These are phyloP conservation scores for Colletotrichum euphorbiae DNA, from an alignment of 2,329 filamentous ascomycete species.

Conservation along the genomic window DNA sequence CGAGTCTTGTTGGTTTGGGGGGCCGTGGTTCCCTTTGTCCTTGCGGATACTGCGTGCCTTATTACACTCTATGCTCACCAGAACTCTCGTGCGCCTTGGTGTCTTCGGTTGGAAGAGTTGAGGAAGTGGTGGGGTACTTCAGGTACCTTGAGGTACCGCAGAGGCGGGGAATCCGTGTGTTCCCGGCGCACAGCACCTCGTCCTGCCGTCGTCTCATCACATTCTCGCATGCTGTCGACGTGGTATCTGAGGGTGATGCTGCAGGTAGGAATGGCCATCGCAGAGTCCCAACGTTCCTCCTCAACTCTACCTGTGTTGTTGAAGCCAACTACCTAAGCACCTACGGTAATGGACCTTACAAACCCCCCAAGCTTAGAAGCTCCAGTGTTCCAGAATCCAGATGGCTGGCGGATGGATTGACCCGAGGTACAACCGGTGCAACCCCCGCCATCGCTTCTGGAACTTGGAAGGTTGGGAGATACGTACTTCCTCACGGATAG, in stretches of 20 bases:
- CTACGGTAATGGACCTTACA: no score
- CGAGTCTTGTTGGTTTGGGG: neutral
- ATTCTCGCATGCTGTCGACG: slow-evolving; percentile 20
- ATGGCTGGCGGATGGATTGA: slow-evolving; percentile 19
- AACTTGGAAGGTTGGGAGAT: slow-evolving; percentile 21
- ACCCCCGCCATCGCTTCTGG: slow-evolving; percentile 13
- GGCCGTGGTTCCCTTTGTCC: neutral
- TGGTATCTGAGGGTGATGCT: slow-evolving; percentile 7
- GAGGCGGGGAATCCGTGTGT: slow-evolving; percentile 23
- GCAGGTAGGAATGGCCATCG: neutral
- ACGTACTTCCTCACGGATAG: neutral
- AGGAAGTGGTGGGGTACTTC: slow-evolving; percentile 14
- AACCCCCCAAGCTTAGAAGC: no score
- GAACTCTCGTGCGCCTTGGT: no score
- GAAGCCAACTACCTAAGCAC: no score
- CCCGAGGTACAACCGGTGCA: slow-evolving; percentile 23
- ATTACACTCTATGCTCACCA: no score
- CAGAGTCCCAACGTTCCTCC: neutral
- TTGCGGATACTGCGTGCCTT: no score
- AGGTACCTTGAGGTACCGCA: neutral
- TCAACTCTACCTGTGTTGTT: no score
- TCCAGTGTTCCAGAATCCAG: neutral
- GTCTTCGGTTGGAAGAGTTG: neutral
- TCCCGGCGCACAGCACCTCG: slow-evolving; percentile 24
- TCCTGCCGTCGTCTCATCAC: slow-evolving; percentile 7